Base-by-base conservation (phyloP, 2,329 filamentous ascomycete genomes). In the Dactylellina sp. region DNA sequence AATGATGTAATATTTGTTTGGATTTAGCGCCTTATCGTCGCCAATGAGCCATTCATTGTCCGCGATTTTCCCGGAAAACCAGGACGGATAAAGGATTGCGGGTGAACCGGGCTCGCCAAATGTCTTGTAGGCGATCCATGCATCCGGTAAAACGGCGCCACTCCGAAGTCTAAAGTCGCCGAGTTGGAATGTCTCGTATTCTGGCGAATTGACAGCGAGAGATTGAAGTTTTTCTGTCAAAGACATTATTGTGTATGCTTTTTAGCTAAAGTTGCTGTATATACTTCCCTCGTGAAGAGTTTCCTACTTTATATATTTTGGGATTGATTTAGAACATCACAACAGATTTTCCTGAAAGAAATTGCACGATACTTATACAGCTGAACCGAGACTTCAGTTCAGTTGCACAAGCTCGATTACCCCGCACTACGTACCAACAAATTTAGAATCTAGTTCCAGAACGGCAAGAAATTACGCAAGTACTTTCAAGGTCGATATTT, bases 31-130 rank as follows among this genome's bases (percentile, higher is more conserved):
- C 79, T 87, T 91, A 76, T 87, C 84, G 4, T 85, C 80, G 11
- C 89, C 89, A 44, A 91, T 85, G 9, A 93, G 85, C 91, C 91
- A 93, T 79, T 90, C 84, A 72, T 93, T 93, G 78, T 91, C 88
- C 1, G 84, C 82, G 75, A 93, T 91, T 1, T 81, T 83, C 82
- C 88, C 88, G 16, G 87, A 89, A 79, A 89, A 93, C 91, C 91
- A 93, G 1, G 88, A 88, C 1, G 91, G 91, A 78, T 93, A 93
- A 74, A 93, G 85, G 68, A 93, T 86, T 1, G 87, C 88, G 90
- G 4, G 82, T 83, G 0, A 82, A 84, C 0, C 86, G 79, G 64
- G 88, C 83, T n/a, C n/a, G 18, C 91, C 91, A 76, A 90, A 89
- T 0, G 90, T 91, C 80, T 90, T 92, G 83, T 91, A 94, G 14